phyloP scores from a whole-genome alignment of 1,139 yeast species.

The Sugiyamaella grinbergsii region DNA sequence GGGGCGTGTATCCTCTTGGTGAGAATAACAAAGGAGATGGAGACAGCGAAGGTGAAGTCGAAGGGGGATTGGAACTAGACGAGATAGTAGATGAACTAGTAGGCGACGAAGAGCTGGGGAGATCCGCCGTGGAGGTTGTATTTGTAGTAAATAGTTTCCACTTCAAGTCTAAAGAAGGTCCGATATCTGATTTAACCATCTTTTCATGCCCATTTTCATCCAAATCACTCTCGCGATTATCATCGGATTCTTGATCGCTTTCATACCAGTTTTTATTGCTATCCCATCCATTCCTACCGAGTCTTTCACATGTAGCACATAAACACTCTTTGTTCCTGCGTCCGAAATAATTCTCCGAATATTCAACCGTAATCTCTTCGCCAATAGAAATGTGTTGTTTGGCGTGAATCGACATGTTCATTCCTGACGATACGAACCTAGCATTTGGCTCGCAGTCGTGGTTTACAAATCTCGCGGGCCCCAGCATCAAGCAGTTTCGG shows the following conservation, averaged over 20 bases:
- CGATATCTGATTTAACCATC: too few relatives aligned
- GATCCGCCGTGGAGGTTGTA: too few relatives aligned
- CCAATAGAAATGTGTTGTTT: slow-evolving; percentile 44
- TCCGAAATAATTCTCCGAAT: slow-evolving; percentile 50
- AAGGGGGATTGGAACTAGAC: background rate
- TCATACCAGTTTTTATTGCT: slow-evolving; percentile 13
- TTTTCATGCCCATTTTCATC: background rate
- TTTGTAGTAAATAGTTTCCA: too few relatives aligned
- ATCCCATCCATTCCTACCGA: slow-evolving; percentile 31
- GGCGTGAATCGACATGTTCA: slow-evolving; percentile 43
- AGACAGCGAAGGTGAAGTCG: slow-evolving; percentile 5
- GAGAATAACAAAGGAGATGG: slow-evolving; percentile 21
- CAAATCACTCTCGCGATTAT: background rate
- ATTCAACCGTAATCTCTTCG: slow-evolving; percentile 51
- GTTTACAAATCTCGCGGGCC: slow-evolving; percentile 53
- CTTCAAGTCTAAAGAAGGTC: too few relatives aligned
- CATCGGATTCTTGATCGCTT: slow-evolving; percentile 17
- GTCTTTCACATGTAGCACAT: slow-evolving; percentile 49
- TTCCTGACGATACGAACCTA: slow-evolving; percentile 41
- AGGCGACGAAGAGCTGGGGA: too few relatives aligned
- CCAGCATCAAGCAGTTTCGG: slow-evolving; percentile 48
- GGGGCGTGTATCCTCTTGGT: slow-evolving; percentile 15
- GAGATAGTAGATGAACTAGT: background rate
- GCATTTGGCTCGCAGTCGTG: slow-evolving; percentile 52
- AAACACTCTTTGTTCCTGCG: slow-evolving; percentile 47